Conservation (phyloP, 2,329 filamentous ascomycete species). For the Fusarium sp. region DNA sequence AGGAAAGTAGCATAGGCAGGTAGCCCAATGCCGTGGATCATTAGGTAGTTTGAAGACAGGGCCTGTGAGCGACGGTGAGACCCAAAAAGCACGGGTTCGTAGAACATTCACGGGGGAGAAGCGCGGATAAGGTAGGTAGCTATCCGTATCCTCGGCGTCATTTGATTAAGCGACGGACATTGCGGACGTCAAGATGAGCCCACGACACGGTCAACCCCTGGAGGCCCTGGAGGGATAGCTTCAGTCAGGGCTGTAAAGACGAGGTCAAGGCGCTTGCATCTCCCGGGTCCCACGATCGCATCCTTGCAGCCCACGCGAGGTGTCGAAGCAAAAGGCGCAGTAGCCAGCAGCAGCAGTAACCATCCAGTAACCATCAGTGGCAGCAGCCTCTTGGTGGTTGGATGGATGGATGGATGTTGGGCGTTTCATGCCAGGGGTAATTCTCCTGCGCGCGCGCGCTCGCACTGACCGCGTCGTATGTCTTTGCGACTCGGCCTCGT, state of each 20-base stretch:
- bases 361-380: not conserved
- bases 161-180: slow-evolving; percentile 25
- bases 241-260: slow-evolving; percentile 5
- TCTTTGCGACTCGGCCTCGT: not conserved
- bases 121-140: slow-evolving; percentile 1
- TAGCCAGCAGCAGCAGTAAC: not conserved
- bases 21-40: not conserved
- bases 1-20: not conserved
- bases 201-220: slow-evolving; percentile 34
- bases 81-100: not conserved
- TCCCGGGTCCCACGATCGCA: slow-evolving; percentile 31
- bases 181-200: slow-evolving; percentile 42
- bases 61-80: not conserved
- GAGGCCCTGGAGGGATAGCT: slow-evolving; percentile 2
- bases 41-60: not conserved
- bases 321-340: not conserved
- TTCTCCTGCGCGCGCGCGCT: not conserved
- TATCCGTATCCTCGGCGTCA: not conserved
- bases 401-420: not conserved
- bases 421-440: slow-evolving; percentile 6
- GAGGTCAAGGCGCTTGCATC: slow-evolving; percentile 20
- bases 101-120: not conserved
- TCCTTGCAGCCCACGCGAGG: slow-evolving; percentile 38
- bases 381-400: not conserved
- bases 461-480: slow-evolving; percentile 8